Base-by-base conservation (phyloP, 805 yeast species). In the Metschnikowia proteae region DNA sequence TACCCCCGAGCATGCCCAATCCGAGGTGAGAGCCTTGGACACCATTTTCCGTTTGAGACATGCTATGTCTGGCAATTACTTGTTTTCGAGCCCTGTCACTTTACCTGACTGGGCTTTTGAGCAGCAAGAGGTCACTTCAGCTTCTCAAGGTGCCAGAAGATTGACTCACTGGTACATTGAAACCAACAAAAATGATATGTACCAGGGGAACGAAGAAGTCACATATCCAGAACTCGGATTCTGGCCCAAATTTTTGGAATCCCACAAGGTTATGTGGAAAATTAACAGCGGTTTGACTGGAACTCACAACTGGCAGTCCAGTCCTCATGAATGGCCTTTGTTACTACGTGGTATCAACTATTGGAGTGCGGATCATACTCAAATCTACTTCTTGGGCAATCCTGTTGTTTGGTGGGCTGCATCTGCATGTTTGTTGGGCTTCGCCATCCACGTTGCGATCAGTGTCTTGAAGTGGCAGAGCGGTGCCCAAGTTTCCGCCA, bases 41-140 rank as follows among this genome's bases (percentile, higher is more conserved):
- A 81, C 94, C 26, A 75, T 84, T 36, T 84, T 87, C 71, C 77
- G 87, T 70, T 74, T 87, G 56, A 80, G 78, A 66, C 95, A 87
- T 60, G 91, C 90, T 31, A 82, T 84, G 86, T 75, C 86, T 26
- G 90, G 90, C 48, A 79, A 88, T 68, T 83, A 81, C 61, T 70
- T 87, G 58, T 87, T 86, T 65, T 83, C 94, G n/a, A 85, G 82
- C 56, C 84, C 80, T 49, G 80, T 78, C 10, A 84, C 84, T 62
- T 75, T 87, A 60, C 96, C 96, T 52, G 80, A 79, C 45, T 86
- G 94, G 91, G 95, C 86, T 1, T 84, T 82, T 56, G 86, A 82
- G 53, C 96, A 87, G 66, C 91, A 84, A 65, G 96, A 87, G 70
- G 95, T 87, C 46, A 81, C 91, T 3, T 79, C 91, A 71, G 89